phyloP scores from a whole-genome alignment of 306 rosid genomes.

The Bauhinia variegata region DNA sequence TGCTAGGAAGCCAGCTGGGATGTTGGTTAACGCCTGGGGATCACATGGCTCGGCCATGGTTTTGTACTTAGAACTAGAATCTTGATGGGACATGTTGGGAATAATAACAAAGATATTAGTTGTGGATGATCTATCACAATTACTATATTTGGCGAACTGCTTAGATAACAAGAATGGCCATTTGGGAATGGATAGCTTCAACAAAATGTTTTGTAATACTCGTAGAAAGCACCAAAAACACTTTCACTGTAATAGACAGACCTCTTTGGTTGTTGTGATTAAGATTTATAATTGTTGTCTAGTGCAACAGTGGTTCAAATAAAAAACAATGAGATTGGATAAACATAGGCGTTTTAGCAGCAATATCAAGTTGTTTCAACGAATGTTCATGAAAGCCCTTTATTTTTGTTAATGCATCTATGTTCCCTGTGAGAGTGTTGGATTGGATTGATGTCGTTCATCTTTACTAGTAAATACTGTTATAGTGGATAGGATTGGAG shows the following conservation, averaged over 20 bases:
- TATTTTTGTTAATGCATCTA: conserved; percentile 17
- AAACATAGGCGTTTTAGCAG: no score
- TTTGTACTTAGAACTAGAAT: conserved; percentile 11
- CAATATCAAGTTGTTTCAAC: no score
- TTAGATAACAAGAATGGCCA: neutral
- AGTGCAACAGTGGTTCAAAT: neutral
- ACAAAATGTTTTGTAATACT: no score
- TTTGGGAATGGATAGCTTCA: neutral
- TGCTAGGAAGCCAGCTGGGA: conserved; percentile 52
- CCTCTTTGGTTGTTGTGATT: neutral
- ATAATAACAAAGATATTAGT: no score
- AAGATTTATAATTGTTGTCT: conserved; percentile 14
- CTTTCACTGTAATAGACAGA: no score
- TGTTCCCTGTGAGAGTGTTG: conserved; percentile 20
- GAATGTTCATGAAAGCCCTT: neutral
- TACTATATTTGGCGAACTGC: no score
- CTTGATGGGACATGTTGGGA: conserved; percentile 50
- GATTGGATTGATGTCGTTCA: conserved; percentile 34
- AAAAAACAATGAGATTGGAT: neutral
- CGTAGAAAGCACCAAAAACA: no score
- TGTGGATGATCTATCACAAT: no score
- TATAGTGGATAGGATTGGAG: conserved; percentile 51
- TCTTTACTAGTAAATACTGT: conserved; percentile 30
- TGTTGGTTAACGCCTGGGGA: conserved; percentile 58
- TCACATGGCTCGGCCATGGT: conserved; percentile 56